Evolutionary conservation across 495 filamentous ascomycete species (phyloP), one percentile per base, ranked within the genome.

Genomic region (Hypoxylon perforatum): DNA sequence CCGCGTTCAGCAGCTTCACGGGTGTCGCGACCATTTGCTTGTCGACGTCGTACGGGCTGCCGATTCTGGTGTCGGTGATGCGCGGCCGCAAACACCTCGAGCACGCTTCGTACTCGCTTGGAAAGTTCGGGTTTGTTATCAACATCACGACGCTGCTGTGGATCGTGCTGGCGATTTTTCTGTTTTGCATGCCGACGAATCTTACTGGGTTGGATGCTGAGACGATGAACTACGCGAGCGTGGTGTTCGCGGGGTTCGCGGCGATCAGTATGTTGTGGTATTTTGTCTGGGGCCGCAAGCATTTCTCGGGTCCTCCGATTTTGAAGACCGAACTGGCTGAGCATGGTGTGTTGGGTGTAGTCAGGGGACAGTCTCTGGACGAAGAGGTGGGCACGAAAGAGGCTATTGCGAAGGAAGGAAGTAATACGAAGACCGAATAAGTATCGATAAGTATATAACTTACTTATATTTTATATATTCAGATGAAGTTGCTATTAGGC

Each of bases 11-110:
- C 28, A 88, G 85, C 11, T 88, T 84, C 41, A 89, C 86, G 8
- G 84, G 78, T 10, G 85, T 89, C 48, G 86, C 84, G 9, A 90
- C 88, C 12, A 90, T 91, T 47, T 84, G 87, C 3, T 76, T 91
- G 6, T 88, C 88, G 19, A 80, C 89, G 17, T 86, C 83, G 53
- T 92, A 91, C 72, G 87, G 86, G 1, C 73, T 87, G 12, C 88
- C 86, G 0, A 88, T 90, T 63, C 74, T 90, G 22, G 68, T 80
- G 44, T 76, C 74, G 18, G 73, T 79, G 51, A 67, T 74, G 30
- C 67, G 76, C 38, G 67, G 71, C 11, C 71, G 77, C n/a, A 63
- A 61, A 30, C 55, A 64, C 4, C 21, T 69, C 7, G 39, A 86
- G 86, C 59, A 80, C 36, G 86, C 85, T 0, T 84, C 83, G n/a